Percentiles rank a stretch among this genome's conserved stretches.
phyloP scores from a whole-genome alignment of 257 asterid genomes.

The Nicotiana tomentosiformis region DNA sequence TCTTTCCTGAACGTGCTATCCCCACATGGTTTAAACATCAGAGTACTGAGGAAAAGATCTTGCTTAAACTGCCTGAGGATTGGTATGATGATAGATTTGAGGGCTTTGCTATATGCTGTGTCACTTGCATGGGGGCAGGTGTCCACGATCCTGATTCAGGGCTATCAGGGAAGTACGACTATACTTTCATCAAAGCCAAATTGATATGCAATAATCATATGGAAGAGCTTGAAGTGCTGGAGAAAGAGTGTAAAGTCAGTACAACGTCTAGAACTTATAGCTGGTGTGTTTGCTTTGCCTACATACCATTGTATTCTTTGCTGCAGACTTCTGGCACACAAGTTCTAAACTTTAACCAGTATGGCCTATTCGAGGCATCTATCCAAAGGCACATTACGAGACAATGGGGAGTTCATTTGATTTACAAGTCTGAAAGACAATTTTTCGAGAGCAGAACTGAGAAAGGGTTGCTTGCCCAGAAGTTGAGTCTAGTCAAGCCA shows the following conservation, averaged over 20 bases:
- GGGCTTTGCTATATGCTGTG: constrained; percentile 3
- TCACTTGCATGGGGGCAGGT: neutral
- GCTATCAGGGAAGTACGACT: neutral
- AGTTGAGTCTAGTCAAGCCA: too few relatives aligned
- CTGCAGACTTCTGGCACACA: neutral
- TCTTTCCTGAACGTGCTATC: neutral
- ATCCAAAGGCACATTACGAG: neutral
- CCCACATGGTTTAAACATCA: neutral
- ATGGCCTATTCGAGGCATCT: neutral
- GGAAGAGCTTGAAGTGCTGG: neutral
- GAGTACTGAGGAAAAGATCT: neutral
- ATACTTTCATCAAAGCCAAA: neutral
- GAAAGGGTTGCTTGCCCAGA: too few relatives aligned
- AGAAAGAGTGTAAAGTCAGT: neutral
- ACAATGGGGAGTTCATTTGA: neutral
- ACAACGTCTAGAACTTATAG: neutral
- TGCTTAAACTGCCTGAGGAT: neutral
- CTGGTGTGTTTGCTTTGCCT: neutral
- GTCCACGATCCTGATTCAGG: neutral
- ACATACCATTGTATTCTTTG: neutral
- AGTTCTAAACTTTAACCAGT: neutral
- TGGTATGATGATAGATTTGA: too few relatives aligned
- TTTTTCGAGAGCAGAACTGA: neutral
- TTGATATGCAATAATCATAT: neutral
- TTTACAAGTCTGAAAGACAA: neutral